Evolutionary conservation across 192 early-diverging fungal genomes (phyloP).

Genomic region (Entrophospora sp.): DNA sequence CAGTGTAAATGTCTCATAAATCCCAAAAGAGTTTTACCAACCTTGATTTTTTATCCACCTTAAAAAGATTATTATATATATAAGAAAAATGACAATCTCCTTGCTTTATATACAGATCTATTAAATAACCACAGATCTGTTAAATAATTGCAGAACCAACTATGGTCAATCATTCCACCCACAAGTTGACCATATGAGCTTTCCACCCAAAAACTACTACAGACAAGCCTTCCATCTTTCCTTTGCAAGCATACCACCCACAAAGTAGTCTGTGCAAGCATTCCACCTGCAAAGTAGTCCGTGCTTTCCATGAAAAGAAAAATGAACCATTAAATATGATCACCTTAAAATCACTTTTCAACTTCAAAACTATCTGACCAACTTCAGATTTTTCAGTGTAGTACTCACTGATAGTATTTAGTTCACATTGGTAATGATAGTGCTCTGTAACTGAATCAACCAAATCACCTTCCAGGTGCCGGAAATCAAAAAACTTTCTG

Average conservation of each 20-base stretch:
- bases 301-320: not conserved
- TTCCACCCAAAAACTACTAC: not conserved
- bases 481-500: conserved; percentile 1
- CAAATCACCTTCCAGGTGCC: not conserved
- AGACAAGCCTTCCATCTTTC: too few species aligned
- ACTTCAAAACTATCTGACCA: not conserved
- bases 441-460: not conserved
- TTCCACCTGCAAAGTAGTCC: conserved; percentile 5
- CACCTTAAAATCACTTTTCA: not conserved
- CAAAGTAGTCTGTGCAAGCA: conserved; percentile 7
- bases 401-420: not conserved
- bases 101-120: not conserved
- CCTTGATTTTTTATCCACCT: not conserved
- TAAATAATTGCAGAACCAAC: not conserved
- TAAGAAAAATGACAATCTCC: not conserved
- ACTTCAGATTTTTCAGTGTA: not conserved
- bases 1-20: not conserved
- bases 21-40: not conserved
- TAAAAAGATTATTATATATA: not conserved
- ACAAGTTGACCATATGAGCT: not conserved
- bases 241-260: not conserved
- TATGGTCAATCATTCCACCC: not conserved
- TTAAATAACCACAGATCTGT: too few species aligned
- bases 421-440: not conserved
- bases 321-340: not conserved